phyloP scores from a whole-genome alignment of 345 rosid species.

The Acer campestre region DNA sequence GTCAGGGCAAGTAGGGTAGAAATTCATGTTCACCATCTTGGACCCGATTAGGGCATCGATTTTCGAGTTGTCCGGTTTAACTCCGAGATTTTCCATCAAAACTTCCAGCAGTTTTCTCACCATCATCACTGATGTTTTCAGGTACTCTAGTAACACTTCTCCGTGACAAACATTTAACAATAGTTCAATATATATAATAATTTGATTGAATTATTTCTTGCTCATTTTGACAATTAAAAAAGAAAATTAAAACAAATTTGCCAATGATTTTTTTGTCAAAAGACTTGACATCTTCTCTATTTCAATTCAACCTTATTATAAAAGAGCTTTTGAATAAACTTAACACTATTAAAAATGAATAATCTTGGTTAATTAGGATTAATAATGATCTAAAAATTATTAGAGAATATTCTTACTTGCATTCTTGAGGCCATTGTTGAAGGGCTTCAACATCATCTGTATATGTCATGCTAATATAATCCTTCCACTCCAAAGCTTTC shows the following conservation, averaged over 20 bases:
- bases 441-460: constrained; percentile 56
- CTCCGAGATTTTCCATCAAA: constrained; percentile 48
- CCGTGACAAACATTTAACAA: constrained; percentile 20
- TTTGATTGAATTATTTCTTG: no score
- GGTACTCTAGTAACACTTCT: constrained; percentile 47
- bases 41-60: constrained; percentile 40
- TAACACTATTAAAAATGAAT: no score
- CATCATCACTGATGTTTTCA: constrained; percentile 43
- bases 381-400: no score
- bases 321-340: no score
- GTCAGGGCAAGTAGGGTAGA: constrained; percentile 59
- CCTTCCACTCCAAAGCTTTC: constrained; percentile 69
- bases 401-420: constrained; percentile 36
- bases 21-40: constrained; percentile 60
- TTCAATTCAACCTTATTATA: no score
- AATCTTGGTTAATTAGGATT: no score
- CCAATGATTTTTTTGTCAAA: no score
- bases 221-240: no score
- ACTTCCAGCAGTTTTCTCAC: constrained; percentile 38
- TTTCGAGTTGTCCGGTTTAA: constrained; percentile 34
- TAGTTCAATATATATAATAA: not conserved
- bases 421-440: constrained; percentile 51
- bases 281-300: no score
- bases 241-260: not conserved
- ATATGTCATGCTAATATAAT: constrained; percentile 54